Evolutionary conservation across 768 basidiomycete species (phyloP).

Genomic region (Rhizopogon rudus): DNA sequence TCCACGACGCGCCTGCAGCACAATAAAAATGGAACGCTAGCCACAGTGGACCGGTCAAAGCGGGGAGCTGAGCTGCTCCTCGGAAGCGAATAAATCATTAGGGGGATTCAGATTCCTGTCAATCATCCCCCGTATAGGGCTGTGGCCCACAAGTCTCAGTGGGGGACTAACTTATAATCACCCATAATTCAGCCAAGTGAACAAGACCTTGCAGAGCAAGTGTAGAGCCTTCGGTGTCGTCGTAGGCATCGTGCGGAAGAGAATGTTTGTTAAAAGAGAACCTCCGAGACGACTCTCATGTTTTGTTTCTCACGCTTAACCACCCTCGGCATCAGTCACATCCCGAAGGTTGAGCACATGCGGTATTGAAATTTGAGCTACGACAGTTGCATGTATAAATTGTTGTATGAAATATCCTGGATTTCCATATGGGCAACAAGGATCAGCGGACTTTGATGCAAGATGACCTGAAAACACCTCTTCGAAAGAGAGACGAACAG

Average conservation of each 20-base stretch:
- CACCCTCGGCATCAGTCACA: not conserved
- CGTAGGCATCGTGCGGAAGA: no score
- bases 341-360: not conserved
- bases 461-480: conserved; percentile 13
- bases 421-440: conserved; percentile 16
- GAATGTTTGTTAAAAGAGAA: no score
- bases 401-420: conserved; percentile 2
- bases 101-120: no score
- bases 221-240: no score
- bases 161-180: no score
- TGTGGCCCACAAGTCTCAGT: no score
- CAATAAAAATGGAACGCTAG: not conserved
- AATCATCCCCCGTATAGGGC: no score
- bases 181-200: no score
- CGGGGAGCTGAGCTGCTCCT: not conserved
- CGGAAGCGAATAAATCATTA: no score
- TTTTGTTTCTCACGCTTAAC: not conserved
- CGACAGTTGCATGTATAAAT: conserved; percentile 4
- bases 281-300: no score
- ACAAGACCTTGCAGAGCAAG: no score
- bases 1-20: no score
- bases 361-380: not conserved
- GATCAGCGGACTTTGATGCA: conserved; percentile 13
- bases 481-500: conserved; percentile 23
- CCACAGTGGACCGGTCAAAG: not conserved